phyloP scores from a whole-genome alignment of 352 stramenopile species.

The Globisporangium recalcitrans region DNA sequence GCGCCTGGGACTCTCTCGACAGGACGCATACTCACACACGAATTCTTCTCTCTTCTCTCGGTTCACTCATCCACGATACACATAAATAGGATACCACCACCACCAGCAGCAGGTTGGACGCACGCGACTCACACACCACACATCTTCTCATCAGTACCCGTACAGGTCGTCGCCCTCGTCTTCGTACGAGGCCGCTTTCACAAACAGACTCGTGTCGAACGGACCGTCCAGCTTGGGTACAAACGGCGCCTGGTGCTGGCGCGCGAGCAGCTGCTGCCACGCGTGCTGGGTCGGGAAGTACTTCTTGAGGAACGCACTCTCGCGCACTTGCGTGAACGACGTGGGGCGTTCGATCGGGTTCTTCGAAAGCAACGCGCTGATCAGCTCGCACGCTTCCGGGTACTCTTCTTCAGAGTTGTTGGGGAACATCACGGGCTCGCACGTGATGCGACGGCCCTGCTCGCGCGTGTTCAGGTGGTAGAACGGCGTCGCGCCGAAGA shows the following conservation, averaged over 20 bases:
- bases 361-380: conserved; percentile 45
- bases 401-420: conserved; percentile 37
- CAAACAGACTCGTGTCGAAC: conserved; percentile 68
- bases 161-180: conserved; percentile 41
- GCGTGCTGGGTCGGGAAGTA: conserved; percentile 34
- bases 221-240: conserved; percentile 46
- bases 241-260: conserved; percentile 44
- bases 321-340: conserved; percentile 39
- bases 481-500: conserved; percentile 75
- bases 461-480: conserved; percentile 76
- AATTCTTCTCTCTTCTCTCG: not conserved
- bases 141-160: conserved; percentile 20
- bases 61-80: conserved; percentile 1
- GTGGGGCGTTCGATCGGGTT: conserved; percentile 32
- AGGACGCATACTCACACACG: not conserved
- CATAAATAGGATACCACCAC: conserved; percentile 3
- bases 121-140: not conserved
- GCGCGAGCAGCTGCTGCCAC: conserved; percentile 44
- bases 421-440: conserved; percentile 50
- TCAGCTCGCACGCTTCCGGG: conserved; percentile 37
- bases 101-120: not conserved
- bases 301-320: conserved; percentile 40
- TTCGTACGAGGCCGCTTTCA: conserved; percentile 34
- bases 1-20: not conserved
- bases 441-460: conserved; percentile 65